Conservation (phyloP, 2,329 filamentous ascomycete genomes). For the Cladophialophora chaetospira region DNA sequence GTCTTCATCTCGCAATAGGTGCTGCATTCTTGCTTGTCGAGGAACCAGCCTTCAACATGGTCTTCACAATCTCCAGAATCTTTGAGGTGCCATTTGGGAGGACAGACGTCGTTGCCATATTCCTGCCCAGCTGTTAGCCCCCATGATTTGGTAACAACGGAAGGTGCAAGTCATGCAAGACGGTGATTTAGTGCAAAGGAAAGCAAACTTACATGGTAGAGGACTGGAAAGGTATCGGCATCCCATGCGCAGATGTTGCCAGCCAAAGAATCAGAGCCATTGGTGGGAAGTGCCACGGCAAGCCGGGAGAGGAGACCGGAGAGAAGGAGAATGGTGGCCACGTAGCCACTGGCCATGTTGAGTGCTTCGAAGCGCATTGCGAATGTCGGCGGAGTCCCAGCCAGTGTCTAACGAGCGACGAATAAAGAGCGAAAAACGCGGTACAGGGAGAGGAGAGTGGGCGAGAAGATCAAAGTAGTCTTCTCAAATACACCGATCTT, state of each 20-base stretch:
- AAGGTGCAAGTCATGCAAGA: conserved; percentile 2
- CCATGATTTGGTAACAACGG: background rate
- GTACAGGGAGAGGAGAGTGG: background rate
- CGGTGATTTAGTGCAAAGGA: background rate
- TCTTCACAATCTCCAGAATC: background rate
- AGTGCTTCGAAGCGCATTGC: background rate
- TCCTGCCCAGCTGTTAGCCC: conserved; percentile 11
- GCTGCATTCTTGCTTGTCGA: background rate
- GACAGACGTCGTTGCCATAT: conserved; percentile 8
- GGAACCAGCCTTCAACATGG: background rate
- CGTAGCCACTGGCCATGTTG: background rate
- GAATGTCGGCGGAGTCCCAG: background rate
- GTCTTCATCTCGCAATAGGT: conserved; percentile 16
- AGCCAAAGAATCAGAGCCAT: background rate
- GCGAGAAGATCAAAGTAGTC: background rate
- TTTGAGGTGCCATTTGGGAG: background rate
- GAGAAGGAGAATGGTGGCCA: background rate
- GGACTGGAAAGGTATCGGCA: background rate
- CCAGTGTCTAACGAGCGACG: background rate
- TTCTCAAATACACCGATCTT: background rate
- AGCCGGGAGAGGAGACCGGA: background rate
- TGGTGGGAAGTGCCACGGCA: background rate
- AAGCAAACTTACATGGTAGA: background rate
- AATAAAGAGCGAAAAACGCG: background rate
- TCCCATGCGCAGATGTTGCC: background rate